phyloP scores from a whole-genome alignment of 164 flowering plant species.

The Dillenia turbinata region DNA sequence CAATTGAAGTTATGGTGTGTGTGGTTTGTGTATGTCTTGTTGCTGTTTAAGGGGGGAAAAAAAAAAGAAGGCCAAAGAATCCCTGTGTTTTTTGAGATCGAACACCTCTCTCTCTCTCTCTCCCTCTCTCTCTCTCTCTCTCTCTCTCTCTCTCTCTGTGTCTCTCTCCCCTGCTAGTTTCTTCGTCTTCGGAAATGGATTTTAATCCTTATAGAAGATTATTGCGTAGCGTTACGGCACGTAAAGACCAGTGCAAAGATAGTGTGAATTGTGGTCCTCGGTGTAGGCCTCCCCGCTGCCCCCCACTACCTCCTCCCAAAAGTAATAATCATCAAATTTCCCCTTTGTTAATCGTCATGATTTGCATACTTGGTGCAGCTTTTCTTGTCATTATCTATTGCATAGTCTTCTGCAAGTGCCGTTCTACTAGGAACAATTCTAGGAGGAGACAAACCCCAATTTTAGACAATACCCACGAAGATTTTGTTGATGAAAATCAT shows the following conservation, averaged over 20 bases:
- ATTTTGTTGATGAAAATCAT: conserved; percentile 26
- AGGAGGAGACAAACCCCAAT: conserved; percentile 11
- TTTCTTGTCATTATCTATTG: conserved; percentile 5
- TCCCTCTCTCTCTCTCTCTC: neutral
- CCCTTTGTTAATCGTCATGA: conserved; percentile 2
- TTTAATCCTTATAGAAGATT: neutral
- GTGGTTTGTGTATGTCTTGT: no score
- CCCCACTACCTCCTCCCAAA: neutral
- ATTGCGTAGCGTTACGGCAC: no score
- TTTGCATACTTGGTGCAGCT: conserved; percentile 3
- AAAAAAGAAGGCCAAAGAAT: no score
- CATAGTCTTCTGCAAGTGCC: neutral
- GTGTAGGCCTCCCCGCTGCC: neutral
- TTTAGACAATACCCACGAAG: conserved; percentile 10
- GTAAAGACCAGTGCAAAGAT: neutral
- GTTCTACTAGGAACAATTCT: conserved; percentile 1
- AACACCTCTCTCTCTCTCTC: no score
- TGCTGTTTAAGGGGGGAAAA: no score
- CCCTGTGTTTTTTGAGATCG: no score
- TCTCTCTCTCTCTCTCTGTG: neutral
- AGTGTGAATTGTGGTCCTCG: neutral
- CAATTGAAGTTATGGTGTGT: no score
- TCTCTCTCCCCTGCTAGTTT: neutral
- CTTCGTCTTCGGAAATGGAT: neutral
- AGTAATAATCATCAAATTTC: neutral